phyloP scores from a whole-genome alignment of 768 basidiomycete genomes.

The Pleurotus salmoneostramineus region DNA sequence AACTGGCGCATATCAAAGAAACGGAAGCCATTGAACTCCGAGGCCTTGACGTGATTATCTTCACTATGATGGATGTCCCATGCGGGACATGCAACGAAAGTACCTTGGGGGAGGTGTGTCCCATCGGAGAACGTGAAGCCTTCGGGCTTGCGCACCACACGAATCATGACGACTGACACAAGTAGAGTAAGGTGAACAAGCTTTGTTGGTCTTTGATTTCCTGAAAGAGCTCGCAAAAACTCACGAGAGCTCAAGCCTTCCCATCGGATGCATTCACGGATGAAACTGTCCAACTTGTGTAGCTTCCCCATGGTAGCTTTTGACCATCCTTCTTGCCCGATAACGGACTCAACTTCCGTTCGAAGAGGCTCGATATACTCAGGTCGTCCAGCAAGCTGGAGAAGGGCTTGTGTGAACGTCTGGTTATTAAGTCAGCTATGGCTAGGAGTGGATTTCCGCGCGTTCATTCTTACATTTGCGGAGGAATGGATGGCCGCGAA shows the following conservation, averaged over 20 bases:
- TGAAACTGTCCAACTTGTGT: slow-evolving; percentile 41
- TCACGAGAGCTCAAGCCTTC: slow-evolving; percentile 25
- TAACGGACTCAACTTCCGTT: slow-evolving; percentile 36
- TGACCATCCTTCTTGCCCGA: slow-evolving; percentile 33
- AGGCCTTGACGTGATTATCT: slow-evolving; percentile 36
- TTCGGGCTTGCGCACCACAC: slow-evolving; percentile 13
- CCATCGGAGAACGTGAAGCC: slow-evolving; percentile 23
- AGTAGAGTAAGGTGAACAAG: not conserved
- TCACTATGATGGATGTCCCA: slow-evolving; percentile 18
- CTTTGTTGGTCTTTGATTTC: not conserved
- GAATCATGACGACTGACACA: slow-evolving; percentile 17
- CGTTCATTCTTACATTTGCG: slow-evolving; percentile 18
- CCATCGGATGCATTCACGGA: slow-evolving; percentile 34
- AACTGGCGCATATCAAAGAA: slow-evolving; percentile 34
- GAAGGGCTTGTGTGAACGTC: slow-evolving; percentile 33
- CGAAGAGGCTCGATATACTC: slow-evolving; percentile 25
- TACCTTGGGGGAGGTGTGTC: slow-evolving; percentile 3
- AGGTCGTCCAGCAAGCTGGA: slow-evolving; percentile 25
- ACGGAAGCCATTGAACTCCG: slow-evolving; percentile 42
- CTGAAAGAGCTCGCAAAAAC: not conserved
- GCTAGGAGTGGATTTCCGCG: not conserved
- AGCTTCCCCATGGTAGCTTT: slow-evolving; percentile 32
- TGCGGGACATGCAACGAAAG: slow-evolving; percentile 18
- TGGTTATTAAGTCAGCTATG: slow-evolving; percentile 9
- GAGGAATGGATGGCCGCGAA: slow-evolving; percentile 38